These are phyloP conservation scores for Omphalotus guepiniiformis DNA, from an alignment of 768 basidiomycete species.

Conservation along the genomic window DNA sequence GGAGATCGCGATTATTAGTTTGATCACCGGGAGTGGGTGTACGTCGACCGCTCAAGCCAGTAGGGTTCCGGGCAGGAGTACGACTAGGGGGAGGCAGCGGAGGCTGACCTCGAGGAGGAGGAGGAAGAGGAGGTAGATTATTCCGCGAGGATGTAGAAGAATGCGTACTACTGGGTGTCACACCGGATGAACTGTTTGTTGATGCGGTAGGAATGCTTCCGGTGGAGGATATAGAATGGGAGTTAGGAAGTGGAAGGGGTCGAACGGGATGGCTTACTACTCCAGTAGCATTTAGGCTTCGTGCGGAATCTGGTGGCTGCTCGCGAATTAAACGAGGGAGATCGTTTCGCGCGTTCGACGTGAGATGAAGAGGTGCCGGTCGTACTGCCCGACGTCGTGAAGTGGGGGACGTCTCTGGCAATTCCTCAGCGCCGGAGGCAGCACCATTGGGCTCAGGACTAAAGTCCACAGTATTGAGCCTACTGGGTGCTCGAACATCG, in stretches of 20 bases:
- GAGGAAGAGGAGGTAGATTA: constrained; percentile 63
- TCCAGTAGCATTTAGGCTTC: constrained; percentile 29
- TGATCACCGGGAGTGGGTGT: constrained; percentile 57
- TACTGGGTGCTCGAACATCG: constrained; percentile 10
- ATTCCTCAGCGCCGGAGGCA: constrained; percentile 1
- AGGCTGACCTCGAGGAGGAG: constrained; percentile 64
- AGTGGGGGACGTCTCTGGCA: constrained; percentile 21
- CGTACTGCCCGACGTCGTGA: constrained; percentile 35
- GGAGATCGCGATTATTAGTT: constrained; percentile 28
- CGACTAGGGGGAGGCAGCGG: constrained; percentile 47
- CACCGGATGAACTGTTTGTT: constrained; percentile 13
- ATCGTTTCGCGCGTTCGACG: constrained; percentile 49
- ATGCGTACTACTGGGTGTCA: constrained; percentile 30
- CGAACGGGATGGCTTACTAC: constrained; percentile 31
- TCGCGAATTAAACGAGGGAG: constrained; percentile 74
- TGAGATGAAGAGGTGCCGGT: constrained; percentile 80
- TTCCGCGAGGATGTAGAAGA: constrained; percentile 36
- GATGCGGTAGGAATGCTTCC: constrained; percentile 15
- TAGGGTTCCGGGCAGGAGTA: constrained; percentile 26
- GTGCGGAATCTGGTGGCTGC: constrained; percentile 49
- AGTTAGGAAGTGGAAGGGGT: constrained; percentile 47
- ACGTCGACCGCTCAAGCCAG: constrained; percentile 33
- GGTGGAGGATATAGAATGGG: constrained; percentile 21
- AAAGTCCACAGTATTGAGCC: constrained; percentile 13
- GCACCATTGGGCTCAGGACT: constrained; percentile 2